Evolutionary conservation across 306 rosid genomes (phyloP).

Genomic region (Vigna trinervia): DNA sequence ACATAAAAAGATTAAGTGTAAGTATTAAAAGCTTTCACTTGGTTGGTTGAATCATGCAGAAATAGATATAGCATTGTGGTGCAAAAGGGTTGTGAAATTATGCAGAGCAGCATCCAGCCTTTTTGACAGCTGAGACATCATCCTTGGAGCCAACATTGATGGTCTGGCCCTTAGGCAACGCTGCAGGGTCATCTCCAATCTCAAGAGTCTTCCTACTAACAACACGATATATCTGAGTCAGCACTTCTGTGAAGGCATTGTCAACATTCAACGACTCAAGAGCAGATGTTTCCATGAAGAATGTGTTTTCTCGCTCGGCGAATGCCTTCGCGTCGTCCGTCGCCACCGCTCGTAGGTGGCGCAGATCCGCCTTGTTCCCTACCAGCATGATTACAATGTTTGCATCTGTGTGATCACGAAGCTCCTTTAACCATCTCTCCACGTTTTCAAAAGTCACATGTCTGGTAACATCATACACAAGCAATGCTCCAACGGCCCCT

Average conservation of each 20-base stretch:
- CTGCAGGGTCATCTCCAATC: conserved; percentile 78
- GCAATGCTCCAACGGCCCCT: conserved; percentile 88
- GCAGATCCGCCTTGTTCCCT: conserved; percentile 87
- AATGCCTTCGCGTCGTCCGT: conserved; percentile 68
- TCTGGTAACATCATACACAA: conserved; percentile 84
- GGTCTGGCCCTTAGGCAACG: conserved; percentile 82
- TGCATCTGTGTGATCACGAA: conserved; percentile 82
- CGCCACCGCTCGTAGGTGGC: conserved; percentile 75
- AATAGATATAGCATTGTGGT: conserved; percentile 8
- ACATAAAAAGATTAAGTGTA: conserved; percentile 19
- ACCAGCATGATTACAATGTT: conserved; percentile 87
- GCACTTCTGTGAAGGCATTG: conserved; percentile 81
- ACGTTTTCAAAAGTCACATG: conserved; percentile 79
- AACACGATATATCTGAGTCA: conserved; percentile 72
- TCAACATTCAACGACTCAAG: conserved; percentile 81
- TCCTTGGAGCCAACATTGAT: conserved; percentile 73
- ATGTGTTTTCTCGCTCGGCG: conserved; percentile 73
- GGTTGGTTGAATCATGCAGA: conserved; percentile 33
- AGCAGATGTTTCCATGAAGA: conserved; percentile 89
- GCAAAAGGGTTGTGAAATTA: conserved; percentile 46
- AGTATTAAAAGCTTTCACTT: conserved; percentile 29
- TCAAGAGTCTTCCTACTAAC: conserved; percentile 83
- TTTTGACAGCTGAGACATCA: conserved; percentile 80
- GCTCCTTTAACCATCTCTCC: conserved; percentile 90
- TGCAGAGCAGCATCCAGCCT: conserved; percentile 76